Conservation (phyloP, 169 alveolate species). For the Plasmodium malariae region DNA sequence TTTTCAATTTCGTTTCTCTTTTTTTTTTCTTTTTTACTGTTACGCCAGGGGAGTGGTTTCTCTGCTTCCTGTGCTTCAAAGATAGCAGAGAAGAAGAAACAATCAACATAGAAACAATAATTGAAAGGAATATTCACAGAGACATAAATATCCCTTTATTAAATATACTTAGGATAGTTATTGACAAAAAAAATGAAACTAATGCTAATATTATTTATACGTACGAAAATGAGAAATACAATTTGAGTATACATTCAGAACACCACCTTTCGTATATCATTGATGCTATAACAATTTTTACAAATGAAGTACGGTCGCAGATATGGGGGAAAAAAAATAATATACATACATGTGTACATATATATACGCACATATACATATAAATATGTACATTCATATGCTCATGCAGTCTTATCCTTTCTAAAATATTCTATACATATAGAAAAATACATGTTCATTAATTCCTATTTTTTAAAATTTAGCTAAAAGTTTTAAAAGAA, state of each 20-base stretch:
- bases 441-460: too few relatives aligned
- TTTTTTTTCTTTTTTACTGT: not conserved
- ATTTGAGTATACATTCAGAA: conserved; percentile 65
- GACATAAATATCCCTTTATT: conserved; percentile 72
- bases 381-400: not conserved
- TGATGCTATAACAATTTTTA: conserved; percentile 76
- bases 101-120: conserved; percentile 71
- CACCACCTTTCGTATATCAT: conserved; percentile 53
- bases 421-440: not conserved
- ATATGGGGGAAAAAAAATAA: not conserved
- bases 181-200: conserved; percentile 61
- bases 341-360: conserved; percentile 1
- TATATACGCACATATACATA: not conserved
- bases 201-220: conserved; percentile 69
- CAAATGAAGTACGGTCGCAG: conserved; percentile 61
- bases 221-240: conserved; percentile 59
- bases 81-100: conserved; percentile 35
- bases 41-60: conserved; percentile 71
- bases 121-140: conserved; percentile 74
- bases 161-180: conserved; percentile 60
- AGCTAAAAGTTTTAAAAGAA: conserved; percentile 65
- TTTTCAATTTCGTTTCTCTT: not conserved
- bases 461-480: not conserved
- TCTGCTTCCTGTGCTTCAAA: conserved; percentile 74
- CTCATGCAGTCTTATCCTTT: not conserved